Evolutionary conservation across 75 land plant species (phyloP).

Genomic region (Cryptomeria japonica): DNA sequence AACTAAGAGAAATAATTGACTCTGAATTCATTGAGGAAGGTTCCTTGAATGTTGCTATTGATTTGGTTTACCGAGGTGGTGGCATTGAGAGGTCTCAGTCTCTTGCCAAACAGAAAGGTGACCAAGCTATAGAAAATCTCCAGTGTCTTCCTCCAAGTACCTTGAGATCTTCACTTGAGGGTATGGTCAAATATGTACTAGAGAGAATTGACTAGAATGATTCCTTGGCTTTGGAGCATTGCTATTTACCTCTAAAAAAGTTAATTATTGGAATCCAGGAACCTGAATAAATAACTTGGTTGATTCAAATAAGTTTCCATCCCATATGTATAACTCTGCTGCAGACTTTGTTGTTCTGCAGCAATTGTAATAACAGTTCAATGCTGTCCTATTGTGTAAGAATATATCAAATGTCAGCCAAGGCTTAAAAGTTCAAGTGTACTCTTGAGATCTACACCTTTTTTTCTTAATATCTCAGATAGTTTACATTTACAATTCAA

Average conservation of each 20-base stretch:
- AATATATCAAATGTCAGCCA: neutral
- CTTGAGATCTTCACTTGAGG: constrained; percentile 65
- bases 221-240: constrained; percentile 5
- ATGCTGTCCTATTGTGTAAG: neutral
- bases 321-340: neutral
- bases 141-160: constrained; percentile 69
- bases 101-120: constrained; percentile 83
- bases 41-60: constrained; percentile 73
- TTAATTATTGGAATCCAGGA: neutral
- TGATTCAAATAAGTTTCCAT: neutral
- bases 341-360: neutral
- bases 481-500: too few species aligned
- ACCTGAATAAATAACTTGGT: neutral
- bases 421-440: neutral
- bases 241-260: neutral
- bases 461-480: too few species aligned
- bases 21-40: constrained; percentile 93
- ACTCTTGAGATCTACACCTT: neutral
- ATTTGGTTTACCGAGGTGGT: constrained; percentile 64
- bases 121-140: constrained; percentile 62
- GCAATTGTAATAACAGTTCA: constrained; percentile 1
- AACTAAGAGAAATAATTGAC: constrained; percentile 81
- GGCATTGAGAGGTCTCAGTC: constrained; percentile 76
- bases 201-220: constrained; percentile 65
- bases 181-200: constrained; percentile 82